Evolutionary conservation across 2,329 filamentous ascomycete species (phyloP).

Genomic region (Rasamsonia emersonii): DNA sequence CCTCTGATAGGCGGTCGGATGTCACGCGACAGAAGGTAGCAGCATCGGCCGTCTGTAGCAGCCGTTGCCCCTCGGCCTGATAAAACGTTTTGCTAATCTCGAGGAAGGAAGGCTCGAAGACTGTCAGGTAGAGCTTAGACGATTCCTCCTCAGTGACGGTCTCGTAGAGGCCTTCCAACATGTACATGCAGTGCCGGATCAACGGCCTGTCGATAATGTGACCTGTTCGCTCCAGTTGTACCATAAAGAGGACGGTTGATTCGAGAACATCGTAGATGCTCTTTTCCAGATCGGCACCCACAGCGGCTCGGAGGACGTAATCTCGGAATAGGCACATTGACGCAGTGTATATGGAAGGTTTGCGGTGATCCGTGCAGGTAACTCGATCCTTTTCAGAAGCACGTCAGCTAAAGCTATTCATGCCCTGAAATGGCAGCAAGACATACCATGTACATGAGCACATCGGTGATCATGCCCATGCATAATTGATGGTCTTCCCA

Average conservation of each 20-base stretch:
- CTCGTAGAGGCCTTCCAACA: slow-evolving; percentile 85
- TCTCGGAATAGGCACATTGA: slow-evolving; percentile 86
- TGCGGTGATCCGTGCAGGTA: slow-evolving; percentile 62
- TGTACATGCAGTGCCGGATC: slow-evolving; percentile 73
- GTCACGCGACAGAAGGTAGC: slow-evolving; percentile 73
- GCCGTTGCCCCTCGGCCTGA: slow-evolving; percentile 58
- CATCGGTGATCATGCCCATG: slow-evolving; percentile 95
- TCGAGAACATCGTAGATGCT: slow-evolving; percentile 68
- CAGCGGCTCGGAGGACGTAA: slow-evolving; percentile 61
- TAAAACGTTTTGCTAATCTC: slow-evolving; percentile 66
- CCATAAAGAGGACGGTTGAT: slow-evolving; percentile 77
- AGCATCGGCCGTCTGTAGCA: slow-evolving; percentile 72
- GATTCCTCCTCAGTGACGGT: slow-evolving; percentile 67
- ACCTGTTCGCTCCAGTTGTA: slow-evolving; percentile 84
- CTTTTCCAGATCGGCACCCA: slow-evolving; percentile 31
- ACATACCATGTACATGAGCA: slow-evolving; percentile 84
- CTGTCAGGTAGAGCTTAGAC: slow-evolving; percentile 72
- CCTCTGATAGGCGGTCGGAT: slow-evolving; percentile 65
- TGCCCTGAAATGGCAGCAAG: slow-evolving; percentile 3
- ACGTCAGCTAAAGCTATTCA: slow-evolving; percentile 2
- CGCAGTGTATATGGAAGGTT: slow-evolving; percentile 71
- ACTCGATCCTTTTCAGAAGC: slow-evolving; percentile 57
- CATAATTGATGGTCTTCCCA: slow-evolving; percentile 88
- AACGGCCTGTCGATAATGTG: slow-evolving; percentile 78
- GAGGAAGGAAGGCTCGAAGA: slow-evolving; percentile 74